These are phyloP conservation scores for Paramecium bursaria DNA, from an alignment of 73 alveolate genomes.

Conservation along the genomic window DNA sequence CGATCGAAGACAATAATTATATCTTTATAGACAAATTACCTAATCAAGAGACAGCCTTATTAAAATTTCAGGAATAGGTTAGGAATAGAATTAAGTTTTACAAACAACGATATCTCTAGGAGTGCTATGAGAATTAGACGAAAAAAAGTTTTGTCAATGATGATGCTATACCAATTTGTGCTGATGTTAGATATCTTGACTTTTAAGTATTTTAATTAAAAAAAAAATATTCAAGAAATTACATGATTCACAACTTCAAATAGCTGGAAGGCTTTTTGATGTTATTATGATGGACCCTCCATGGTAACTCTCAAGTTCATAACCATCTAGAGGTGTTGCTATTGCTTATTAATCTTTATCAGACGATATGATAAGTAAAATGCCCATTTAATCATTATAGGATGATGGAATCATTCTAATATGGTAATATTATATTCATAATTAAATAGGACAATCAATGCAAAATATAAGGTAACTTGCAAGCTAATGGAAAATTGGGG, in stretches of 20 bases:
- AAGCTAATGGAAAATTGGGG: slow-evolving; percentile 83
- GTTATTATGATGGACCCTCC: slow-evolving; percentile 96
- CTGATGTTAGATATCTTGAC: slow-evolving; percentile 71
- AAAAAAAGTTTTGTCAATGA: slow-evolving; percentile 67
- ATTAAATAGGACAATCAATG: slow-evolving; percentile 76
- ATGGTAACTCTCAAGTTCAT: slow-evolving; percentile 89
- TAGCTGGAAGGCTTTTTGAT: slow-evolving; percentile 82
- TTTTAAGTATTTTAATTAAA: slow-evolving; percentile 23
- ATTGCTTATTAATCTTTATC: slow-evolving; percentile 85
- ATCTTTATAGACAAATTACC: slow-evolving; percentile 67
- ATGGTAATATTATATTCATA: slow-evolving; percentile 65
- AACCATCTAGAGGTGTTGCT: slow-evolving; percentile 89
- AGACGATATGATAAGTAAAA: slow-evolving; percentile 72
- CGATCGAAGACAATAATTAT: slow-evolving; percentile 15
- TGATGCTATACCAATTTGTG: slow-evolving; percentile 73
- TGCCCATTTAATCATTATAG: slow-evolving; percentile 77
- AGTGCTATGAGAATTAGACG: slow-evolving; percentile 42
- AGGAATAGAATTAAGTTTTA: slow-evolving; percentile 32
- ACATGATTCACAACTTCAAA: slow-evolving; percentile 44
- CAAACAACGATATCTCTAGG: slow-evolving; percentile 48
- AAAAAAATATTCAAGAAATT: slow-evolving; percentile 24
- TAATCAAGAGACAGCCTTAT: slow-evolving; percentile 17
- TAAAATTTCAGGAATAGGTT: not conserved
- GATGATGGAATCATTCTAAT: slow-evolving; percentile 83
- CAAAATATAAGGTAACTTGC: slow-evolving; percentile 80